phyloP scores from a whole-genome alignment of 1,284 basidiomycete species.

The Sanghuangporus sanghuang region DNA sequence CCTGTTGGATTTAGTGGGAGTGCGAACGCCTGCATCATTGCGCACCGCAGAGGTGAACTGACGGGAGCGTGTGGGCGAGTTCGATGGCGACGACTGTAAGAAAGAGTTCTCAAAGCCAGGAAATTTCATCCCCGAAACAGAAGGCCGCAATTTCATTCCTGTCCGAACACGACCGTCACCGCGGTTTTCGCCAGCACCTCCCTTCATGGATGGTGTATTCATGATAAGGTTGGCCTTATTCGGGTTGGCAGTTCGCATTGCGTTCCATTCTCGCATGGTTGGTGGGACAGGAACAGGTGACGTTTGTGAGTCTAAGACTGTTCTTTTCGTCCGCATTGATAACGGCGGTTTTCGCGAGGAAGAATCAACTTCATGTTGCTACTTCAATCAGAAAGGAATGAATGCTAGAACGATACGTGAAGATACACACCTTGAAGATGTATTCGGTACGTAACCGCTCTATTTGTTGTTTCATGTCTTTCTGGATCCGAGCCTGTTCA shows the following conservation, averaged over 20 bases:
- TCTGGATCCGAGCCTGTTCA: conserved; percentile 47
- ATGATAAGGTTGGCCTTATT: conserved; percentile 28
- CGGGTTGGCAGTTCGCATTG: conserved; percentile 18
- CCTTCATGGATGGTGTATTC: conserved; percentile 34
- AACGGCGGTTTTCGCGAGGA: conserved; percentile 44
- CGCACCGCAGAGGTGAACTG: conserved; percentile 18
- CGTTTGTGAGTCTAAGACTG: conserved; percentile 31
- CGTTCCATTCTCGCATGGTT: conserved; percentile 37
- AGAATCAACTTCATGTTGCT: conserved; percentile 72
- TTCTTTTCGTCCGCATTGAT: conserved; percentile 38
- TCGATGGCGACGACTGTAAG: conserved; percentile 21
- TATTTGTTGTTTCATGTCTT: conserved; percentile 58
- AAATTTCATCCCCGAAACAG: conserved; percentile 10
- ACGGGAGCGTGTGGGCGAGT: conserved; percentile 12
- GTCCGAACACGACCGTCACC: conserved; percentile 21
- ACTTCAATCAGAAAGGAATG: neutral
- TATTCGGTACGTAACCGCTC: conserved; percentile 67
- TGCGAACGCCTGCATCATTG: conserved; percentile 20
- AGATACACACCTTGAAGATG: conserved; percentile 53
- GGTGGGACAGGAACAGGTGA: conserved; percentile 35
- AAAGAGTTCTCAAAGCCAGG: conserved; percentile 36
- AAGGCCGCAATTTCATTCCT: conserved; percentile 9
- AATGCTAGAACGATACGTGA: neutral
- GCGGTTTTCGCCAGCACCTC: conserved; percentile 25
- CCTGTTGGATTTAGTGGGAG: conserved; percentile 18